A percentile compares a stretch with the other conserved stretches of the same genome.
These are phyloP conservation scores for Meyerozyma carpophila DNA, from an alignment of 1,139 yeast species.

Conservation along the genomic window DNA sequence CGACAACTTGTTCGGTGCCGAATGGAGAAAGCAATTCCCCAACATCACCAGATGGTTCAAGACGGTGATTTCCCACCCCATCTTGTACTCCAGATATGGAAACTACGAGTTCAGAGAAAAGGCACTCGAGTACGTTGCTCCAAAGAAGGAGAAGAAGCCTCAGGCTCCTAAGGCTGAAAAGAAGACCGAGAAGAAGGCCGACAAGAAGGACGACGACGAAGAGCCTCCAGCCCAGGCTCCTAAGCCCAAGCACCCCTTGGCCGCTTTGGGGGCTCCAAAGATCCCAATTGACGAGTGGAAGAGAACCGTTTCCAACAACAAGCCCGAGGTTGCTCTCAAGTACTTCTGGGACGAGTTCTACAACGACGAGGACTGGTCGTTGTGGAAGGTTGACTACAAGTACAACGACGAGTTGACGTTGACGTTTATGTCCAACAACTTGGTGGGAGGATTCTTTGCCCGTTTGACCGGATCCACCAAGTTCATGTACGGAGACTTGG, in stretches of 20 bases:
- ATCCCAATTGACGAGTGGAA: conserved; percentile 90
- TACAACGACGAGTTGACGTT: conserved; percentile 96
- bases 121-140: conserved; percentile 65
- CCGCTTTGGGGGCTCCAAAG: conserved; percentile 68
- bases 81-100: conserved; percentile 37
- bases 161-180: conserved; percentile 20
- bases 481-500: conserved; percentile 89
- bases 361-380: conserved; percentile 90
- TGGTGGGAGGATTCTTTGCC: conserved; percentile 97
- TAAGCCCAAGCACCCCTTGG: conserved; percentile 92
- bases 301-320: conserved; percentile 95
- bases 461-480: conserved; percentile 89
- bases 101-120: conserved; percentile 57
- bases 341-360: conserved; percentile 95
- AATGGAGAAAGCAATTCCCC: conserved; percentile 77
- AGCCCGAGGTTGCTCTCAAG: conserved; percentile 77
- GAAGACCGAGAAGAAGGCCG: conserved; percentile 30
- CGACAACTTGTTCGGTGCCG: conserved; percentile 60
- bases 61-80: conserved; percentile 57
- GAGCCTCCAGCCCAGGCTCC: conserved; percentile 36
- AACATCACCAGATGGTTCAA: conserved; percentile 80
- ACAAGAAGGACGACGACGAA: conserved; percentile 32
- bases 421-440: conserved; percentile 98
- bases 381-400: conserved; percentile 94
- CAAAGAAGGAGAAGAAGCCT: conserved; percentile 72